These are phyloP conservation scores for Dothidotthia symphoricarpi DNA, from an alignment of 2,329 filamentous ascomycete genomes.

Conservation along the genomic window DNA sequence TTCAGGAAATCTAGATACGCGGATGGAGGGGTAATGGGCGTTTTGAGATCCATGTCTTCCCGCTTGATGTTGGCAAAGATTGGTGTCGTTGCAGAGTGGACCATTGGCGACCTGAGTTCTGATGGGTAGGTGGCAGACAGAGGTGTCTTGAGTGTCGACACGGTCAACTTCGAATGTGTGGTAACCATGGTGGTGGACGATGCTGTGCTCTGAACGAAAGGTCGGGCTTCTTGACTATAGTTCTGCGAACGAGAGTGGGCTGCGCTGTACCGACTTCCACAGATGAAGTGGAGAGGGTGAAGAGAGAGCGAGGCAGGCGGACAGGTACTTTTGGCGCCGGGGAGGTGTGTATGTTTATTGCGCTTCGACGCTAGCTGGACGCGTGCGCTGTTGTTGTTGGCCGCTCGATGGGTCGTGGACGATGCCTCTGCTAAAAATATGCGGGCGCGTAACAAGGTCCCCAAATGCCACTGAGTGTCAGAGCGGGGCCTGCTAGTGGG, in stretches of 20 bases:
- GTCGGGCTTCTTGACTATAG: constrained; percentile 22
- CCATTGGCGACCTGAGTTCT: constrained; percentile 63
- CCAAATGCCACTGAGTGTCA: constrained; percentile 9
- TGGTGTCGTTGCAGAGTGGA: constrained; percentile 45
- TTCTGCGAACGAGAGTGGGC: constrained; percentile 22
- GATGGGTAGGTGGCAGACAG: constrained; percentile 59
- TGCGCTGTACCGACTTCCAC: constrained; percentile 32
- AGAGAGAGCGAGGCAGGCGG: constrained; percentile 27
- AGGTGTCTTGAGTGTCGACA: constrained; percentile 53
- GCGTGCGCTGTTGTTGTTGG: constrained; percentile 36
- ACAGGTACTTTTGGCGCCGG: constrained; percentile 27
- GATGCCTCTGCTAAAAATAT: constrained; percentile 20
- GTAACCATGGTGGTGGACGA: constrained; percentile 37
- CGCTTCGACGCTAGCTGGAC: constrained; percentile 25
- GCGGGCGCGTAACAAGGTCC: constrained; percentile 18
- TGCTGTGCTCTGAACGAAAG: constrained; percentile 31
- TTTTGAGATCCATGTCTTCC: constrained; percentile 62
- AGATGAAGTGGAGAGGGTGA: constrained; percentile 21
- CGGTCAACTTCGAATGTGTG: constrained; percentile 43
- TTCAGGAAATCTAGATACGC: constrained; percentile 94
- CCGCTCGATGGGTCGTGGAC: constrained; percentile 29
- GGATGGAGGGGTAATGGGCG: constrained; percentile 83
- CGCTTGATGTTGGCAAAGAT: constrained; percentile 62
- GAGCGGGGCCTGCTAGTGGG: constrained; percentile 19
- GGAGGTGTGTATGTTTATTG: constrained; percentile 36